phyloP scores from a whole-genome alignment of 345 rosid species.

The Dipteronia dyeriana region DNA sequence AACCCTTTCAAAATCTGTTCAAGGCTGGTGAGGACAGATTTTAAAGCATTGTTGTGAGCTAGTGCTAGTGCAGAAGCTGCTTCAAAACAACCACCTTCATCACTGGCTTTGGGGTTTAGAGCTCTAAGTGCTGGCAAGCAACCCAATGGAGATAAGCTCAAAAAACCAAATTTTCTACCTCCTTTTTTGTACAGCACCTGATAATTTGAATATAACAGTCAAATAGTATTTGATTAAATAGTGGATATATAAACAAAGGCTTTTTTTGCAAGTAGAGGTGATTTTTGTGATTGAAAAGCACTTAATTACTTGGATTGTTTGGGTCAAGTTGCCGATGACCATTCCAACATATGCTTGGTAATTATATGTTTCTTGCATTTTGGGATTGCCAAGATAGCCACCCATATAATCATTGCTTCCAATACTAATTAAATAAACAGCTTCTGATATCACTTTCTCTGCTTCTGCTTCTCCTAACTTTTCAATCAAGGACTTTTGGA shows the following conservation, averaged over 20 bases:
- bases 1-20: slow-evolving; percentile 33
- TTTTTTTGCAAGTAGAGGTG: background rate
- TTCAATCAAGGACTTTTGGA: slow-evolving; percentile 34
- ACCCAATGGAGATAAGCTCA: slow-evolving; percentile 50
- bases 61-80: slow-evolving; percentile 46
- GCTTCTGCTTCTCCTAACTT: slow-evolving; percentile 38
- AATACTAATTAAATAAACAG: slow-evolving; percentile 55
- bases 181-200: slow-evolving; percentile 49
- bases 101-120: slow-evolving; percentile 31
- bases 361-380: slow-evolving; percentile 33
- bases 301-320: slow-evolving; percentile 43
- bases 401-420: slow-evolving; percentile 59
- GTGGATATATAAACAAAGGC: background rate
- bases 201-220: background rate
- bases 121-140: slow-evolving; percentile 52
- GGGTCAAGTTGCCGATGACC: slow-evolving; percentile 58
- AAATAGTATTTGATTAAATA: background rate
- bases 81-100: slow-evolving; percentile 47
- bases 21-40: slow-evolving; percentile 35
- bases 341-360: slow-evolving; percentile 38
- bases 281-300: background rate
- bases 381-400: slow-evolving; percentile 42
- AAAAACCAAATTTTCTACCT: slow-evolving; percentile 52
- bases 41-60: slow-evolving; percentile 47
- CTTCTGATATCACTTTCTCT: slow-evolving; percentile 38